A percentile compares a stretch with the other conserved stretches of the same genome.
Evolutionary conservation across 2,329 filamentous ascomycete species (phyloP).

Genomic region (Penicillium sp.): DNA sequence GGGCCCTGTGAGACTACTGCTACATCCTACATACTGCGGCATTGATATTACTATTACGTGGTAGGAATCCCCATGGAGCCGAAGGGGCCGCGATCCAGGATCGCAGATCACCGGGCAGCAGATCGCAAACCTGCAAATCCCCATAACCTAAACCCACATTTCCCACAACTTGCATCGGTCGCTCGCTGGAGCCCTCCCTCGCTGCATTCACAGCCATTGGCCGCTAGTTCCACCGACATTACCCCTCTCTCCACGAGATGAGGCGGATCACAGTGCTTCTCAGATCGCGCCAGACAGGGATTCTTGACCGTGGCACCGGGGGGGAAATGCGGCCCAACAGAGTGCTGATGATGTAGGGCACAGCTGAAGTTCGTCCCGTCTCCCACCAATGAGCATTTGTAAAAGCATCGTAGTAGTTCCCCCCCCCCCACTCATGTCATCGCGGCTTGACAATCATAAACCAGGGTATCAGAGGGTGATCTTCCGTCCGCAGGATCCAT

Average conservation of each 20-base stretch:
- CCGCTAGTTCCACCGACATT: constrained; percentile 2
- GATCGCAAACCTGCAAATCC: constrained; percentile 1
- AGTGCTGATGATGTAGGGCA: constrained; percentile 2
- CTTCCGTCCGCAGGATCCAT: background rate
- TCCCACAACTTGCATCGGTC: background rate
- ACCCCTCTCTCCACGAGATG: constrained; percentile 1
- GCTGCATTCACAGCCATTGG: background rate
- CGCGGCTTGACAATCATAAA: background rate
- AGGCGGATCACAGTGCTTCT: background rate
- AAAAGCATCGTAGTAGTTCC: background rate
- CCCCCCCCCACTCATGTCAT: constrained; percentile 3
- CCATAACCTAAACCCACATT: constrained; percentile 3
- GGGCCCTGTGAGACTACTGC: background rate
- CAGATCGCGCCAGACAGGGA: constrained; percentile 2
- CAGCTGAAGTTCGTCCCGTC: background rate
- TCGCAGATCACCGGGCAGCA: constrained; percentile 4
- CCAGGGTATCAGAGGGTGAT: constrained; percentile 1
- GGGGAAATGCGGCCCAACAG: background rate
- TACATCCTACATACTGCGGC: background rate
- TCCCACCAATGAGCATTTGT: background rate
- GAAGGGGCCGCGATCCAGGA: background rate
- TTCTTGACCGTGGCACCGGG: background rate
- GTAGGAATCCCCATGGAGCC: background rate
- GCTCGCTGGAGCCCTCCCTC: constrained; percentile 4
- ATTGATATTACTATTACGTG: background rate